Base-by-base conservation (phyloP, 352 stramenopile genomes). In the Blastocystis sp. region DNA sequence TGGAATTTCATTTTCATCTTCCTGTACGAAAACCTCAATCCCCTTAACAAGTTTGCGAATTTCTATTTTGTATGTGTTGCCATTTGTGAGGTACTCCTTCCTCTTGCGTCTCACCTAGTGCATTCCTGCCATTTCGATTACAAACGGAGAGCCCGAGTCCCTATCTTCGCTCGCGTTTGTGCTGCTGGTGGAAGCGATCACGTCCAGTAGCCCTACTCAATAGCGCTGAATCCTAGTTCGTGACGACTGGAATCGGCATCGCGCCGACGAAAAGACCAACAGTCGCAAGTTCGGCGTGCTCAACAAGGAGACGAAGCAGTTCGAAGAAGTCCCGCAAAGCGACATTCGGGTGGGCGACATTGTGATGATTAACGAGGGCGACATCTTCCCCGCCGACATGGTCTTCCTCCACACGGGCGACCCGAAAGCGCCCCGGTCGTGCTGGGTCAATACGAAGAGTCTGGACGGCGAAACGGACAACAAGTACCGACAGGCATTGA, bases 391-490 rank as follows among this genome's bases (percentile, higher is more conserved):
- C 4, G 95, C 96, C 0, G 96, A 98, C 85, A 79, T 98, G 1
- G 93, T 98, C 0, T 77, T 98, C 1, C 91, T 98, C 0, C 94
- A 95, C 41, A 94, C 94, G 0, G 96, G 93, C 39, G 92, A 95
- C 60, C 91, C 95, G 9, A 93, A 91, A 26, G 92, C 92, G 91
- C 0, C 92, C 94, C 90, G 91, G 76, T 41, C 71, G 1, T 96
- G 92, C 91, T 98, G 97, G 82, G 93, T 98, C 41, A 95, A 98
- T 91, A 98, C 95, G 10, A 95, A 93, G 74, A 97, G 96, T 90
- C 91, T 98, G 62, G 95, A 98, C 80, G 95, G 95, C 24, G 95
- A 98, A 90, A 98, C 95, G 10, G 97, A 98, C 90, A 90, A 98
- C n/a, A 98, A 98, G 2, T 78, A 78, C 45, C 67, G 67, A 16